A percentile compares a stretch with the other conserved stretches of the same genome.
These are phyloP conservation scores for Phytopythium vexans DNA, from an alignment of 352 stramenopile species.

Conservation along the genomic window DNA sequence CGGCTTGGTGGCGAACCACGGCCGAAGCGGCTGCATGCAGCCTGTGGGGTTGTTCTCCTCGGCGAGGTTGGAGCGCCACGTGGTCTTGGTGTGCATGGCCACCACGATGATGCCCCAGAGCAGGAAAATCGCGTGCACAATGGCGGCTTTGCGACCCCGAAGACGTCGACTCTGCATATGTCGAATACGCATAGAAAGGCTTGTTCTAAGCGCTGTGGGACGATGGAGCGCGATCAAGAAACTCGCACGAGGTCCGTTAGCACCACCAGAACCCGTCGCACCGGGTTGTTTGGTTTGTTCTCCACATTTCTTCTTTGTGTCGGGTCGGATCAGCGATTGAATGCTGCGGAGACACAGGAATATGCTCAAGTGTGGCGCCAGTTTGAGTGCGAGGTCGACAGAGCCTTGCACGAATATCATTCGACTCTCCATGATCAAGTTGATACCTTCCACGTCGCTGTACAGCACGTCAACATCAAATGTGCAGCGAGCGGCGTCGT, in stretches of 20 bases:
- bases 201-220: not conserved
- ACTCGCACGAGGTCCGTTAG: not conserved
- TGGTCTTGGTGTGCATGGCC: not conserved
- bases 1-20: conserved; percentile 8
- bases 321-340: conserved; percentile 6
- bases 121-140: not conserved
- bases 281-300: not conserved
- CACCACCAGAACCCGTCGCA: too few relatives aligned
- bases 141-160: not conserved
- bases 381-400: conserved; percentile 15
- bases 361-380: conserved; percentile 17
- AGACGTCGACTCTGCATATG: conserved; percentile 3
- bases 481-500: conserved; percentile 5
- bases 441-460: conserved; percentile 16
- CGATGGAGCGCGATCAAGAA: not conserved
- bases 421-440: conserved; percentile 19
- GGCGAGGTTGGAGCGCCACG: not conserved
- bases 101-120: not conserved
- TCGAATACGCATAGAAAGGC: not conserved
- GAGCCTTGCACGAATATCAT: conserved; percentile 14
- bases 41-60: not conserved
- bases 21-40: conserved; percentile 1
- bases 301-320: too few relatives aligned
- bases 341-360: conserved; percentile 12
- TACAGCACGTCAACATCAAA: conserved; percentile 12